Evolutionary conservation across 345 rosid genomes (phyloP), one percentile per base, ranked within the genome.

Genomic region (Stellera chamaejasme): DNA sequence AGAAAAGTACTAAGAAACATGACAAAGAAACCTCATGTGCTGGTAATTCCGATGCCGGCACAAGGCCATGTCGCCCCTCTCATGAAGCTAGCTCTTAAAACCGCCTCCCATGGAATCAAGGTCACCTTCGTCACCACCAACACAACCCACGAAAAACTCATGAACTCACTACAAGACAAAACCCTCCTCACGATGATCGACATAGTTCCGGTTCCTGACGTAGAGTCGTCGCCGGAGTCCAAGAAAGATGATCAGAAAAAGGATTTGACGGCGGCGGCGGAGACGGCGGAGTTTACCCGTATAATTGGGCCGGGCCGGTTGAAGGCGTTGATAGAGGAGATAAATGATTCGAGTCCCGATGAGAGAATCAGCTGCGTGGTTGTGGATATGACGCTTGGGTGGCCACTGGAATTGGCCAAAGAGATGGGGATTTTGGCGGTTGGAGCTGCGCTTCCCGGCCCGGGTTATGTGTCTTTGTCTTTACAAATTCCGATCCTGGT

Each of bases 31-130:
- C 71, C 72, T 15, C 73, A 67, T 61, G 50, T 68, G 32, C 3
- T 79, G 52, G 79, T 66, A 1, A 53, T 76, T 26, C 72, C 79
- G 10, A 69, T 39, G 60, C 81, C 84, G 19, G 66, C 78, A 45
- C 83, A 76, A 65, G 81, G 87, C 4, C 87, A 81, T 66, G 75
- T 76, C 3, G 49, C 68, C 64, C 74, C 79, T 45, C 45, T 76
- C 27, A 66, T 74, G 76, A 60, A 65, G 23, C 52, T 75, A 3
- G 65, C 76, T 23, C 68, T 45, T 11, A 32, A 16, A n/a, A 26
- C 61, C 43, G 56, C 52, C 13, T 27, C 65, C n/a, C 56, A 55
- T 47, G 76, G 76, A 25, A 48, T 57, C 58, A 66, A 10, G 54
- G 54, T 71, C 36, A 61, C 70, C 10, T 66, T 66, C 39, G 50